Base-by-base conservation (phyloP, 208 protist genomes). In the Acanthamoeba healyi region DNA sequence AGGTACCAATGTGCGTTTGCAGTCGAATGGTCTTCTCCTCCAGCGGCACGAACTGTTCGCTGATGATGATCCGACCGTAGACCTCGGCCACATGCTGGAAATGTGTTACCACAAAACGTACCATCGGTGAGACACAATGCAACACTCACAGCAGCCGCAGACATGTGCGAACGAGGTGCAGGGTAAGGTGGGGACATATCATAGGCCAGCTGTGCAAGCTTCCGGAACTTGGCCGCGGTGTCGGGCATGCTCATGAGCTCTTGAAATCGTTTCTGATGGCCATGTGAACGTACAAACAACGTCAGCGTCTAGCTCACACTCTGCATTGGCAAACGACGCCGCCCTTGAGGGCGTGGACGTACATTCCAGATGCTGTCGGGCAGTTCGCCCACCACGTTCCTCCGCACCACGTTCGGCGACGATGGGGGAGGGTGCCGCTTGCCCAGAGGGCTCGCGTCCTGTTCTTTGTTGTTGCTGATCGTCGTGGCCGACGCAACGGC, bases 1-100 rank as follows among this genome's bases (percentile, higher is more conserved):
- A 54, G 14, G 54, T 65, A 88, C 90, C 89, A 26, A 94, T 12
- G 70, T 94, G 6, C 14, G 58, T 63, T 38, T 58, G 51, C 9
- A 65, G 89, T 34, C 32, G 34, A 19, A 94, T 82, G 24, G 89
- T 94, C 65, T 94, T 79, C 38, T 82, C 67, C 24, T 77, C 34
- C n/a, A 65, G 17, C 24, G 92, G 92, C 34, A 94, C 32, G 34
- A 77, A 94, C 77, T 81, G 54, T 36, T 94, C 89, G 70, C 89
- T 94, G 70, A 94, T 94, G 42, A 94, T 94, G 65, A 94, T 94
- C 40, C 46, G 34, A 6, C 89, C 89, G 32, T 94, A 94, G 29
- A 77, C 67, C 70, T 94, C 65, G 5, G 89, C 89, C 19, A 51
- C 89, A 82, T 94, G 67, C 67, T 82, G 65, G 46, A 94, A 94